These are phyloP conservation scores for Citrus sinensis DNA, from an alignment of 345 rosid species.

Conservation along the genomic window DVS_A1.0 CM039165.1:33492501-33493000, in stretches of 20 bases:
- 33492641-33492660: too few species aligned
- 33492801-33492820: constrained; percentile 7
- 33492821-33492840: constrained; percentile 28
- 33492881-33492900: constrained; percentile 31
- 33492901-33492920: constrained; percentile 47
- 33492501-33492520: too few species aligned
- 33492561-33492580: too few species aligned
- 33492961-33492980: background rate
- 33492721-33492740: background rate
- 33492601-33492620: too few species aligned
- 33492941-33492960: constrained; percentile 20
- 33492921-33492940: constrained; percentile 46
- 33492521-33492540: too few species aligned
- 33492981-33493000: constrained; percentile 23
- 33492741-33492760: background rate
- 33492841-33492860: constrained; percentile 19
- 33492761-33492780: constrained; percentile 48
- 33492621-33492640: too few species aligned
- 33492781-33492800: constrained; percentile 37
- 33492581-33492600: too few species aligned
- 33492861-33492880: constrained; percentile 24
- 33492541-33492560: too few species aligned
- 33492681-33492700: background rate
- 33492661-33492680: too few species aligned
- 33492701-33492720: background rate